These are phyloP conservation scores for Ballota nigra DNA, from an alignment of 257 asterid genomes.

Conservation along the genomic window DNA sequence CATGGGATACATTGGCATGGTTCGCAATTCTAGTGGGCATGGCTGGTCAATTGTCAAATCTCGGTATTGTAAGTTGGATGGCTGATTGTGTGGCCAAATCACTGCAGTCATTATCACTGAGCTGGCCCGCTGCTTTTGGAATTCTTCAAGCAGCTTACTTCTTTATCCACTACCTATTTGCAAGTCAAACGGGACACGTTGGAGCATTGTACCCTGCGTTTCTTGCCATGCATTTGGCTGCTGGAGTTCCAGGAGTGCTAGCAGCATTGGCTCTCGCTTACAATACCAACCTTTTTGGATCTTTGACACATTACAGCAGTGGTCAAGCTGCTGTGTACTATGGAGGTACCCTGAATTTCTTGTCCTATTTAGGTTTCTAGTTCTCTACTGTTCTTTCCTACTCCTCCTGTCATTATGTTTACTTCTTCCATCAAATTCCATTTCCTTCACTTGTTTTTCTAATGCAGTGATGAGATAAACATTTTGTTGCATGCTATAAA, in stretches of 20 bases:
- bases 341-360: slow-evolving; percentile 56
- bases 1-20: slow-evolving; percentile 99
- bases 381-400: not conserved
- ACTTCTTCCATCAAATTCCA: not conserved
- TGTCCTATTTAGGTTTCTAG: not conserved
- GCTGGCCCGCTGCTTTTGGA: slow-evolving; percentile 92
- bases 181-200: slow-evolving; percentile 94
- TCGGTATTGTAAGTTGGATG: slow-evolving; percentile 90
- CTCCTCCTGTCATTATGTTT: not conserved
- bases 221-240: slow-evolving; percentile 90
- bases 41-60: slow-evolving; percentile 91
- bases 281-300: slow-evolving; percentile 86
- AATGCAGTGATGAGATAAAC: not conserved
- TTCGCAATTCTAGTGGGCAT: slow-evolving; percentile 96
- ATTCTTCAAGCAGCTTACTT: slow-evolving; percentile 89
- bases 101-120: slow-evolving; percentile 67
- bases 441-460: not conserved
- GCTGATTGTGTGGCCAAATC: slow-evolving; percentile 68
- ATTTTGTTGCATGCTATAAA: not conserved
- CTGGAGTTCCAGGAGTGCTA: slow-evolving; percentile 85
- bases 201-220: slow-evolving; percentile 94
- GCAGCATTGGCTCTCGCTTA: slow-evolving; percentile 88
- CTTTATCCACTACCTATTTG: slow-evolving; percentile 88
- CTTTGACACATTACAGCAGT: slow-evolving; percentile 96
- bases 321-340: slow-evolving; percentile 97